Percentiles rank a stretch among this genome's conserved stretches.
phyloP scores from a whole-genome alignment of 495 filamentous ascomycete genomes.

The Tuber calosporum region DNA sequence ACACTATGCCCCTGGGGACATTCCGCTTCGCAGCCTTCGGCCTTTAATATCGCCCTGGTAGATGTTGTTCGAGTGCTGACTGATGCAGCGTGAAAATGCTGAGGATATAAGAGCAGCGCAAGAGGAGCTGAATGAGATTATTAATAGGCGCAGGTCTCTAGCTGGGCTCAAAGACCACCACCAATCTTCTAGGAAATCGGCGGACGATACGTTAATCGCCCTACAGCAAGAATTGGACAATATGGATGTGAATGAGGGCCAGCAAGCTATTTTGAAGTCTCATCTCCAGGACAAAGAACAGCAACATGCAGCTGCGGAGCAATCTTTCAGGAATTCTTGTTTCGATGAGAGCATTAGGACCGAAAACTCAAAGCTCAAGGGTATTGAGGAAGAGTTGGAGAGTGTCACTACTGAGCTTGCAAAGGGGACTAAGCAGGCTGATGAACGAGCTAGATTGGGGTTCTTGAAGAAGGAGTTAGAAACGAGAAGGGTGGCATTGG shows the following conservation, averaged over 20 bases:
- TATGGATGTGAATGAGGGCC: conserved; percentile 76
- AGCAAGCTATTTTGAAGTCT: conserved; percentile 64
- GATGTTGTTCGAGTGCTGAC: conserved; percentile 4
- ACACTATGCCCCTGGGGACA: background rate
- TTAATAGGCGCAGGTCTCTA: conserved; percentile 58
- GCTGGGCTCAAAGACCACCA: conserved; percentile 63
- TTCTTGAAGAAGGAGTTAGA: conserved; percentile 68
- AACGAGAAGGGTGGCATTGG: conserved; percentile 60
- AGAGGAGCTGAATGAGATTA: conserved; percentile 58
- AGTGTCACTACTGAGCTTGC: conserved; percentile 67
- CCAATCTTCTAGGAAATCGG: conserved; percentile 58
- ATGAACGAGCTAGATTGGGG: conserved; percentile 70
- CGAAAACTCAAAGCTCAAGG: conserved; percentile 55
- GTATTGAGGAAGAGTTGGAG: conserved; percentile 60
- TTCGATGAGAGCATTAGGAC: conserved; percentile 63
- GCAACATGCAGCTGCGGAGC: conserved; percentile 55
- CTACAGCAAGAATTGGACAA: conserved; percentile 60
- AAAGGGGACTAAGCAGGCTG: conserved; percentile 67
- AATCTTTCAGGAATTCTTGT: conserved; percentile 52
- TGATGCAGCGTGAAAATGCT: conserved; percentile 57
- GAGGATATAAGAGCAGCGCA: conserved; percentile 62
- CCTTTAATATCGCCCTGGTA: background rate
- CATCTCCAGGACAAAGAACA: conserved; percentile 62
- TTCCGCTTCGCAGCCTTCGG: conserved; percentile 8
- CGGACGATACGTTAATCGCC: conserved; percentile 57